Conservation (phyloP, 164 flowering plant genomes). For the Stephania cephalantha region DNA sequence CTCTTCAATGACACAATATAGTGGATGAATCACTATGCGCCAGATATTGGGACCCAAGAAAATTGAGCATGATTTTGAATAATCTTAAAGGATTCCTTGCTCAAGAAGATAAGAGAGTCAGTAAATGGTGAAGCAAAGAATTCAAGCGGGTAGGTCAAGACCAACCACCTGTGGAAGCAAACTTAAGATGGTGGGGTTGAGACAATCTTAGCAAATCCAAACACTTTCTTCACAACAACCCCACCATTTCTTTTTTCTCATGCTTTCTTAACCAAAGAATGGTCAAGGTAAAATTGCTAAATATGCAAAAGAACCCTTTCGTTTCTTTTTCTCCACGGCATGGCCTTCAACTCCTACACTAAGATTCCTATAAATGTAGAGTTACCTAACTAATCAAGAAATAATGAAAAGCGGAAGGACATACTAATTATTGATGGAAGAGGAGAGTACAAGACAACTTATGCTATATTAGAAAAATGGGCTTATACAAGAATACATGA, state of each 20-base stretch:
- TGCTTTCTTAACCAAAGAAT: background rate
- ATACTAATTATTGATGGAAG: background rate
- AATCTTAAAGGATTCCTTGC: background rate
- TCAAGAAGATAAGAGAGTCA: background rate
- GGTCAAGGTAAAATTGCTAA: conserved; percentile 1
- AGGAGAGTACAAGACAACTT: background rate
- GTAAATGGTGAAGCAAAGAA: background rate
- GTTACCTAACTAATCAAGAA: background rate
- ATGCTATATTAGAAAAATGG: background rate
- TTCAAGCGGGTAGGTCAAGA: background rate
- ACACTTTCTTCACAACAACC: background rate
- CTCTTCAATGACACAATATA: background rate
- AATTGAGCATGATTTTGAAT: background rate
- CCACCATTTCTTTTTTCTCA: background rate
- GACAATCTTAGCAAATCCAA: background rate
- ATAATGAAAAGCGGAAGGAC: background rate
- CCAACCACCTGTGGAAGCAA: background rate
- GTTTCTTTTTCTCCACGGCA: background rate
- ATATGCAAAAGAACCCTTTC: background rate
- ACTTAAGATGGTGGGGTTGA: background rate
- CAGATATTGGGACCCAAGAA: background rate
- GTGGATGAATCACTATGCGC: background rate
- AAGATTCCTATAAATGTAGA: background rate
- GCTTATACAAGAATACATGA: background rate
- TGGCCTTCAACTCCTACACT: background rate